Evolutionary conservation across 1,139 yeast species (phyloP).

Genomic region (Saccharomyces uvarum): DNA sequence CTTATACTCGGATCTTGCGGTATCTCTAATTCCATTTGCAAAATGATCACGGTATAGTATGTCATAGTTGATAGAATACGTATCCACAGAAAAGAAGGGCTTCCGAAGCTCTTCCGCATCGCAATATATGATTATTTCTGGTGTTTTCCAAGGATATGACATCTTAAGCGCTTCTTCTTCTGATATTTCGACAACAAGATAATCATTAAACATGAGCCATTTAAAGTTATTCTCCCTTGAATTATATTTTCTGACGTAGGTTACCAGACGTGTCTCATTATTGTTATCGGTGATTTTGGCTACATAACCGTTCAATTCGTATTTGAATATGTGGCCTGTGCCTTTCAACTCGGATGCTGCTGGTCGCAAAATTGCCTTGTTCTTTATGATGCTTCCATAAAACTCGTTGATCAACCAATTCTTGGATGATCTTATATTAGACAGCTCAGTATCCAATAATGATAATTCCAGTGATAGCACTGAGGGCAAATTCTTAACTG

Average conservation of each 20-base stretch:
- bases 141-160: constrained; percentile 72
- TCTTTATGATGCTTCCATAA: constrained; percentile 40
- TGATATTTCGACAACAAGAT: constrained; percentile 70
- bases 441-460: constrained; percentile 46
- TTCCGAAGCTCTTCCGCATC: constrained; percentile 34
- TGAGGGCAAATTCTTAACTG: constrained; percentile 53
- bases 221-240: constrained; percentile 26
- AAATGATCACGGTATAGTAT: constrained; percentile 71
- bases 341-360: constrained; percentile 33
- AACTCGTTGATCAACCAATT: constrained; percentile 60
- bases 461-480: constrained; percentile 57
- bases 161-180: constrained; percentile 63
- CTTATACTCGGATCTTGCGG: constrained; percentile 53
- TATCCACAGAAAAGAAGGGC: constrained; percentile 36
- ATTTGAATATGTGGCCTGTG: constrained; percentile 35
- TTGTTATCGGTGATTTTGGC: constrained; percentile 58
- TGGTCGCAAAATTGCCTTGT: constrained; percentile 36
- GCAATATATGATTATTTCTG: constrained; percentile 66
- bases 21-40: constrained; percentile 60
- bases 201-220: constrained; percentile 90
- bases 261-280: constrained; percentile 50
- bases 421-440: constrained; percentile 36
- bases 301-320: constrained; percentile 60
- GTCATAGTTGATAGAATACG: constrained; percentile 45
- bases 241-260: constrained; percentile 47